A percentile compares a stretch with the other conserved stretches of the same genome.
Evolutionary conservation across 1,284 basidiomycete species (phyloP).

Genomic region (Ustilago shanxiensis): DNA sequence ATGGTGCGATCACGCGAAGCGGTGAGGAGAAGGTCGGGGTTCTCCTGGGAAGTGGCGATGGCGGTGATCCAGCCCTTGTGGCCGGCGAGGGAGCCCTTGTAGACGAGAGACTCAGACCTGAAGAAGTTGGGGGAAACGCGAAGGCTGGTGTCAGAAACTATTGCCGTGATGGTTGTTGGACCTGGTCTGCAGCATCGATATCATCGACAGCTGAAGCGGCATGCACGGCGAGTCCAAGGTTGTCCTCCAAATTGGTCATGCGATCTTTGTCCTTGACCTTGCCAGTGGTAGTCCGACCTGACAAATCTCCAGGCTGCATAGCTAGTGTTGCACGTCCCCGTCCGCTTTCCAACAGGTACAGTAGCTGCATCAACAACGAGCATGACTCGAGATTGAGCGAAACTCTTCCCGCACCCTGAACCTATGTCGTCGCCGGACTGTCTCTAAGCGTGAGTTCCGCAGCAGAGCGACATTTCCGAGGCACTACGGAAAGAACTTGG

Average conservation of each 20-base stretch:
- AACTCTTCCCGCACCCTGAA: no score
- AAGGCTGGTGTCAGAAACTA: conserved; percentile 14
- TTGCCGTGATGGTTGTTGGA: neutral
- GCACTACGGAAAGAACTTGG: neutral
- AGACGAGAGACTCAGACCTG: conserved; percentile 65
- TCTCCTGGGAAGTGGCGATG: conserved; percentile 95
- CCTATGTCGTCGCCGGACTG: neutral
- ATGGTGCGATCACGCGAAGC: conserved; percentile 99
- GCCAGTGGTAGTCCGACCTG: no score
- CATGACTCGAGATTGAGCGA: no score
- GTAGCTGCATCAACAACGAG: neutral
- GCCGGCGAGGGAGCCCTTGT: conserved; percentile 79
- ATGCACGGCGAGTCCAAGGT: no score
- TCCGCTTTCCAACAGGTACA: neutral
- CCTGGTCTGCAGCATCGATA: neutral
- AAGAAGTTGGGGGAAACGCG: neutral
- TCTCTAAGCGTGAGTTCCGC: neutral
- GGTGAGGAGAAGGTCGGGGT: conserved; percentile 95
- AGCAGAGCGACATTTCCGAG: neutral
- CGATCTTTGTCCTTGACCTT: no score
- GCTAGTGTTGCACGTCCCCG: neutral
- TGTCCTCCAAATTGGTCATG: no score
- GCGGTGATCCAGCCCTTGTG: conserved; percentile 94
- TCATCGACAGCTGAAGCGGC: conserved; percentile 9
- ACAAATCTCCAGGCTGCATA: no score